Conservation (phyloP, 805 yeast genomes). For the Komagataella ulmi region DNA sequence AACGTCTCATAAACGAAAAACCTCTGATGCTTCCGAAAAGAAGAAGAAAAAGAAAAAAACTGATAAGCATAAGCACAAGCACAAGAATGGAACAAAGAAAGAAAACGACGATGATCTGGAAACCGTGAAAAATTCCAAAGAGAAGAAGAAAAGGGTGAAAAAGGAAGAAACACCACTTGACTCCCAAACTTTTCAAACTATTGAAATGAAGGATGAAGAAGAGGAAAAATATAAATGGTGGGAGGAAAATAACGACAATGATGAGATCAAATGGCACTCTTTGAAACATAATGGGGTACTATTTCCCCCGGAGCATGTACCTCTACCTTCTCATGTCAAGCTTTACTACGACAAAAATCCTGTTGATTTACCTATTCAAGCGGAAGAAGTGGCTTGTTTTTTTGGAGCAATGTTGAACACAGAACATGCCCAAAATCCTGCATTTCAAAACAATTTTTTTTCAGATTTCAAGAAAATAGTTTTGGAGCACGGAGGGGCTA, state of each 20-base stretch:
- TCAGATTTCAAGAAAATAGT: constrained; percentile 61
- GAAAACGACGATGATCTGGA: neutral
- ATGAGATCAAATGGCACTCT: constrained; percentile 73
- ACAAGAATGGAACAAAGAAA: neutral
- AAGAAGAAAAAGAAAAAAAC: neutral
- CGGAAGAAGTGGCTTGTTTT: constrained; percentile 96
- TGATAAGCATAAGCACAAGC: constrained; percentile 1
- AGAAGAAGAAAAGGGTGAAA: no score
- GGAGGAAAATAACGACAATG: constrained; percentile 66
- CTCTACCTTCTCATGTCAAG: constrained; percentile 67
- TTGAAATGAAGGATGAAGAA: constrained; percentile 20
- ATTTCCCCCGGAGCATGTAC: constrained; percentile 87
- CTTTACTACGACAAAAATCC: constrained; percentile 66
- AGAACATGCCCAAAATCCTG: constrained; percentile 81
- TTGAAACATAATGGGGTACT: constrained; percentile 83
- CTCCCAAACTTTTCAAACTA: neutral
- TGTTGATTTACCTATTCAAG: constrained; percentile 60
- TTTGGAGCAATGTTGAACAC: constrained; percentile 80
- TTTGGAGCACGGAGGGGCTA: constrained; percentile 50
- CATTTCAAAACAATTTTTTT: constrained; percentile 80
- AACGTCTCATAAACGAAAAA: neutral
- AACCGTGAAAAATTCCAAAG: neutral
- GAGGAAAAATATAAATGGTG: constrained; percentile 67
- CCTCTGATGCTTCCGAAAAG: neutral
- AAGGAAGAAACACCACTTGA: constrained; percentile 5